Evolutionary conservation across 441 rosid species (phyloP), one percentile per base, ranked within the genome.

Genomic region (Aleurites moluccanus): DNA sequence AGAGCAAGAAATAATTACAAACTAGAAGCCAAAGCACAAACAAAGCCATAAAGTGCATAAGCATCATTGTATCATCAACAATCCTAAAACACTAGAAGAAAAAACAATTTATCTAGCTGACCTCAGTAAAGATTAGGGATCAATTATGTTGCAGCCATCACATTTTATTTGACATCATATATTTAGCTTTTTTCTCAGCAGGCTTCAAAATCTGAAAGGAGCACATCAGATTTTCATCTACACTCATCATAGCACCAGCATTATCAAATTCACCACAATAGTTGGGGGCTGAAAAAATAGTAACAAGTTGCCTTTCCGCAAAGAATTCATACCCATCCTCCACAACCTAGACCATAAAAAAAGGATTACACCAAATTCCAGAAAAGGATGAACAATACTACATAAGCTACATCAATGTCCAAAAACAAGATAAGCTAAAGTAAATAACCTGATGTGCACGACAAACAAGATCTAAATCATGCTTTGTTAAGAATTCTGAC

Each of bases 281-380:
- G 83, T 90, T 92, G 7, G 98, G 97, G 47, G 97, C 98, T 21
- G 97, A 91, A 79, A 93, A 91, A 79, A 91, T 86, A 11, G 97
- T 93, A 60, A 93, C 98, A 23, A 92, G 97, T 69, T 88, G 94
- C 79, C 97, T 87, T 21, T 90, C 89, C 16, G 97, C 98, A 80
- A 93, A 93, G 87, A 93, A 93, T 81, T 93, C 97, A 74, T 93
- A 92, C 15, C 97, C 97, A 80, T 92, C 97, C 81, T 93, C 98
- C 82, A 92, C 98, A n/a, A 93, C 98, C 98, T 92, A 73, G 61
- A 86, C 45, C 68, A 70, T 70, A 59, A 73, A 0, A 81, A 69
- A 61, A 14, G 8, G 72, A 72, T 33, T 49, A 63, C 7, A 20
- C 64, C 38, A 76, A 60, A 8, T 6, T 64, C 69, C 55, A 60